A percentile compares a stretch with the other conserved stretches of the same genome.
Evolutionary conservation across 2,329 filamentous ascomycete species (phyloP).

Genomic region (Penicillium frequentans): DNA sequence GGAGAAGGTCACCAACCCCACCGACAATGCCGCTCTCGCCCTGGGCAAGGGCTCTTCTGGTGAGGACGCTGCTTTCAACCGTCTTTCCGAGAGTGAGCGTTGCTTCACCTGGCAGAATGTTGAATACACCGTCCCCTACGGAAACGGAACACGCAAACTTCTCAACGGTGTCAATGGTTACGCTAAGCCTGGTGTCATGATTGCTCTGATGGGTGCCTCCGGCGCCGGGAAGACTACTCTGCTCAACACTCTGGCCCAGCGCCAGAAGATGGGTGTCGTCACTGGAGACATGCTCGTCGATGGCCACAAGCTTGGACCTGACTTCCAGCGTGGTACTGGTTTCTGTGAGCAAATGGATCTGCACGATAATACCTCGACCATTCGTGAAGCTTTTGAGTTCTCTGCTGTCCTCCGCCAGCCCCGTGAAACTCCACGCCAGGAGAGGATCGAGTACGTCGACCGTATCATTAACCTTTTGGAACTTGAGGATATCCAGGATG

Average conservation of each 20-base stretch:
- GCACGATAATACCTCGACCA: slow-evolving; percentile 66
- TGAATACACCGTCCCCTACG: slow-evolving; percentile 70
- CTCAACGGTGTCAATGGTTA: slow-evolving; percentile 73
- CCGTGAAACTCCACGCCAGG: slow-evolving; percentile 51
- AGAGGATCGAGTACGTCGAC: slow-evolving; percentile 67
- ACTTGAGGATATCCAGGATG: slow-evolving; percentile 65
- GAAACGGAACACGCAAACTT: slow-evolving; percentile 61
- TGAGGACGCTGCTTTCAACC: slow-evolving; percentile 37
- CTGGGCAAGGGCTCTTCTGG: slow-evolving; percentile 49
- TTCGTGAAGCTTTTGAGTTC: slow-evolving; percentile 68
- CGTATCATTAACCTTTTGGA: slow-evolving; percentile 66
- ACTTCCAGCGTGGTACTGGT: slow-evolving; percentile 69
- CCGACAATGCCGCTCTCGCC: no score
- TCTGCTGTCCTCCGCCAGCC: slow-evolving; percentile 64
- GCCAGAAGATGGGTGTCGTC: slow-evolving; percentile 66
- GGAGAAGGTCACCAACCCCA: no score
- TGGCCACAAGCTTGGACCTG: slow-evolving; percentile 56
- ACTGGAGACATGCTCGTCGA: slow-evolving; percentile 69
- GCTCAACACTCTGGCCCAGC: slow-evolving; percentile 73
- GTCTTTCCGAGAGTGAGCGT: slow-evolving; percentile 57
- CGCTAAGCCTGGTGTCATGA: slow-evolving; percentile 76
- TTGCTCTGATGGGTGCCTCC: slow-evolving; percentile 77
- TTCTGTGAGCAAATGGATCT: slow-evolving; percentile 73
- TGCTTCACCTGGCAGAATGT: slow-evolving; percentile 72
- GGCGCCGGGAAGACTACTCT: slow-evolving; percentile 84